Evolutionary conservation across 106 monocot species (phyloP).

Genomic region (Dendrobium chrysotoxum): DNA sequence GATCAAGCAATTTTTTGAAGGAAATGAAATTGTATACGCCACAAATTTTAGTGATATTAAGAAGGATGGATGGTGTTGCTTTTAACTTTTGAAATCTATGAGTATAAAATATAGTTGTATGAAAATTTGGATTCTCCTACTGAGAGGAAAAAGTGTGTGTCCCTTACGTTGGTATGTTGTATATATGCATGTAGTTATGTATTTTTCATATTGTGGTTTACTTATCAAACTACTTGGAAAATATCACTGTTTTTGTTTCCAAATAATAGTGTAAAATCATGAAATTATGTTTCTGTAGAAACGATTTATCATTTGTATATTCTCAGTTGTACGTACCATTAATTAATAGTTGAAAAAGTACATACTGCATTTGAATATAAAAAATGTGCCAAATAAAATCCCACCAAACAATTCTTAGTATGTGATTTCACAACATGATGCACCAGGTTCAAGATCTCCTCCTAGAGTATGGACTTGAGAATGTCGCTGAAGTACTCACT

Average conservation of each 20-base stretch:
- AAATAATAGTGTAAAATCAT: not conserved
- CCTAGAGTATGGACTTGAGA: constrained; percentile 78
- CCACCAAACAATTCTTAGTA: not conserved
- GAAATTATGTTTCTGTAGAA: not conserved
- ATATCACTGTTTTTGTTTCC: too few relatives aligned
- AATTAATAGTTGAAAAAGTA: not conserved
- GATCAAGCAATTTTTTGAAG: not conserved
- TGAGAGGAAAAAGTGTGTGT: not conserved
- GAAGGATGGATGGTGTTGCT: not conserved
- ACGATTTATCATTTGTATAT: not conserved
- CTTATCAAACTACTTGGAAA: too few relatives aligned
- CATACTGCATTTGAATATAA: not conserved
- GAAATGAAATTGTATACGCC: not conserved
- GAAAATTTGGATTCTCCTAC: not conserved
- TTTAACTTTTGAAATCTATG: not conserved
- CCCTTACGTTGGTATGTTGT: too few relatives aligned
- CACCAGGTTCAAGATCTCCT: constrained; percentile 80
- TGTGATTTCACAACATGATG: not conserved
- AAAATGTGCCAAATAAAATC: not conserved
- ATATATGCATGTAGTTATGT: too few relatives aligned
- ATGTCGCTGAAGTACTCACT: constrained; percentile 71
- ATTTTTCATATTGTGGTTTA: too few relatives aligned
- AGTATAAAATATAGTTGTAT: too few relatives aligned
- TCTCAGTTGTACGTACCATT: not conserved
- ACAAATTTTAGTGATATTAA: too few relatives aligned